A percentile compares a stretch with the other conserved stretches of the same genome.
Evolutionary conservation across 2,329 filamentous ascomycete genomes (phyloP).

Genomic region (Hypoxylon sp.): DNA sequence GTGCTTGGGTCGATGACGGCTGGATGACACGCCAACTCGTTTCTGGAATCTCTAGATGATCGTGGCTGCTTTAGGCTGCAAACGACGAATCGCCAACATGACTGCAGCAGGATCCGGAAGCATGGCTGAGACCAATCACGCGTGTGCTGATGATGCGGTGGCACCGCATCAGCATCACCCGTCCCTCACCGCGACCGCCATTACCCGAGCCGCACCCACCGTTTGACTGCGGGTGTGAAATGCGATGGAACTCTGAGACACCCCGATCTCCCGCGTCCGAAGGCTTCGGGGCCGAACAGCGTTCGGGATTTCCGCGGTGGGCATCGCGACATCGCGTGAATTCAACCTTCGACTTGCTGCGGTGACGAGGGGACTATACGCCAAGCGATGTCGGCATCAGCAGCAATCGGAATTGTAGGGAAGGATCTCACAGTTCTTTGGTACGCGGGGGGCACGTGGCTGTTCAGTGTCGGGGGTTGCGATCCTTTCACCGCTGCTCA

Average conservation of each 20-base stretch:
- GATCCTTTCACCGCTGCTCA: neutral
- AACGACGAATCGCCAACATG: neutral
- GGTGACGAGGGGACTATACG: neutral
- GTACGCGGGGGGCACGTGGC: conserved; percentile 25
- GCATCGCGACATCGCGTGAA: neutral
- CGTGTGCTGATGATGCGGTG: conserved; percentile 17
- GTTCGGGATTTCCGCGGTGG: neutral
- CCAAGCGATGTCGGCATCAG: neutral
- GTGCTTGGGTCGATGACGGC: neutral
- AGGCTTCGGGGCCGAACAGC: conserved; percentile 7
- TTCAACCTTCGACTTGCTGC: conserved; percentile 18
- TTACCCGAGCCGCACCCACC: neutral
- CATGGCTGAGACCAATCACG: neutral
- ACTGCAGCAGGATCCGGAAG: neutral
- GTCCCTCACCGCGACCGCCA: too few relatives aligned
- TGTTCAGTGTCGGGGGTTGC: neutral
- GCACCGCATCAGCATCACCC: neutral
- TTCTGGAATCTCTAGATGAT: neutral
- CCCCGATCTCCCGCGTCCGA: too few relatives aligned
- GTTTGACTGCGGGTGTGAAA: neutral
- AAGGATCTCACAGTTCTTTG: neutral
- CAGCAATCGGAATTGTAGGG: neutral
- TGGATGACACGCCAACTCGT: conserved; percentile 9
- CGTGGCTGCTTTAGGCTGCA: neutral
- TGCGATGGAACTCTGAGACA: too few relatives aligned